Conservation (phyloP, 352 stramenopile species). For the Globisporangium camurandrum region DNA sequence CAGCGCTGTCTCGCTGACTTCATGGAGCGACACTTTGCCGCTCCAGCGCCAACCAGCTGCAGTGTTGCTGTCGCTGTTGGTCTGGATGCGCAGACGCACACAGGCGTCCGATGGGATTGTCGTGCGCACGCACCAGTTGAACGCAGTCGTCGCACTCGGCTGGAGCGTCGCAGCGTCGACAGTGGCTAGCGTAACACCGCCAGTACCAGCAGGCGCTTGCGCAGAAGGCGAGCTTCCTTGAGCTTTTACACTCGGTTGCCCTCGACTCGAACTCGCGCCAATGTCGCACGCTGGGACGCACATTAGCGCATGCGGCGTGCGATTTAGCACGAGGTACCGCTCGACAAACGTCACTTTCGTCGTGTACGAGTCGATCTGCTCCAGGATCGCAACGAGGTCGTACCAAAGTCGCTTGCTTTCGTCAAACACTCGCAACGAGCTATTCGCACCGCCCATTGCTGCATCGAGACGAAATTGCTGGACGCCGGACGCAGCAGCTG, state of each 20-base stretch:
- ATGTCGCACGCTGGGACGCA: conserved; percentile 45
- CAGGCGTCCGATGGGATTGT: conserved; percentile 48
- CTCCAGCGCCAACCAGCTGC: conserved; percentile 64
- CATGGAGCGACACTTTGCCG: conserved; percentile 72
- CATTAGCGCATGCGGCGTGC: conserved; percentile 51
- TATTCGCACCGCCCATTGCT: conserved; percentile 48
- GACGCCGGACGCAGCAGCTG: conserved; percentile 33
- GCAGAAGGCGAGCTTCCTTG: conserved; percentile 3
- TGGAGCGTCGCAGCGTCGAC: conserved; percentile 13
- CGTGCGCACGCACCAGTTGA: conserved; percentile 52
- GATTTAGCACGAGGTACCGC: conserved; percentile 73
- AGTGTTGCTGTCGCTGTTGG: conserved; percentile 16
- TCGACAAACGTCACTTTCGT: conserved; percentile 80
- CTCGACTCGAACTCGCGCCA: conserved; percentile 1
- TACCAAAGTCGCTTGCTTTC: conserved; percentile 65
- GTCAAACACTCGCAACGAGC: conserved; percentile 62
- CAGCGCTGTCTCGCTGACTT: conserved; percentile 77
- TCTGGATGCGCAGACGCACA: conserved; percentile 51
- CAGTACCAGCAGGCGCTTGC: too few relatives aligned
- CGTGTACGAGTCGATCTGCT: conserved; percentile 54
- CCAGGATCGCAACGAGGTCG: conserved; percentile 65
- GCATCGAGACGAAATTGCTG: conserved; percentile 52
- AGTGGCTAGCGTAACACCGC: too few relatives aligned
- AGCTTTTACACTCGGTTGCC: neutral
- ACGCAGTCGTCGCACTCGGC: conserved; percentile 43